Evolutionary conservation across 2,329 filamentous ascomycete genomes (phyloP), one percentile per base, ranked within the genome.

Genomic region (Ascochyta clinopodiicola): DNA sequence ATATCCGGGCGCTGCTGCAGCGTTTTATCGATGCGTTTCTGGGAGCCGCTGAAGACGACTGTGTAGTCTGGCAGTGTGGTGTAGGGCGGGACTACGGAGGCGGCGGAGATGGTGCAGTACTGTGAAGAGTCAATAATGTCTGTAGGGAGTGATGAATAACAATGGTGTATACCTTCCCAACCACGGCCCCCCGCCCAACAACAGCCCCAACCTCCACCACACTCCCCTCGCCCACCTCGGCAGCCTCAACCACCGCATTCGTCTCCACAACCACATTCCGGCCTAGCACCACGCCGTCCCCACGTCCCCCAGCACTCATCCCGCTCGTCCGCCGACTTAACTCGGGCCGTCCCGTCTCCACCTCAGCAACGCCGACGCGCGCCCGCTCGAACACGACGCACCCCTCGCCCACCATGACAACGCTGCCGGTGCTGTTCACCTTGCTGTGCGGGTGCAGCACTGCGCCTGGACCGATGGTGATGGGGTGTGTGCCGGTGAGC

Each of bases 391-490:
- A 86, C 38, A 98, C 82, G 40, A 96, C 89, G 67, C 90, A 95
- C 6, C 77, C 75, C 38, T 75, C 72, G 0, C 78, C 79, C 7
- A 82, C 69, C 17, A 72, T 72, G 1, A 82, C 77, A 1, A 74
- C 73, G n/a, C 76, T 77, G 17, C 73, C 50, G 1, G 73, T 70
- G 35, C 79, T 78, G 34, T 71, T 73, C 27, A 82, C 70, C 45
- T 69, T 87, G 15, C 88, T 86, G 44, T 93, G 90, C 1, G 95
- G 93, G 69, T 98, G 94, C n/a, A 99, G 78, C 6, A 97, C 85
- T 3, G 86, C 88, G 69, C 92, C 88, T 22, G 90, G 83, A 52
- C 88, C 88, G 60, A 98, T 86, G 39, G 86, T 88, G 60, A 99
- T 91, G 1, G 86, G 88, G 72, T 96, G 84, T 2, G 84, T 87